Evolutionary conservation across 1,139 yeast genomes (phyloP).

Genomic region (Zhuliangozyma blackwelliae): DNA sequence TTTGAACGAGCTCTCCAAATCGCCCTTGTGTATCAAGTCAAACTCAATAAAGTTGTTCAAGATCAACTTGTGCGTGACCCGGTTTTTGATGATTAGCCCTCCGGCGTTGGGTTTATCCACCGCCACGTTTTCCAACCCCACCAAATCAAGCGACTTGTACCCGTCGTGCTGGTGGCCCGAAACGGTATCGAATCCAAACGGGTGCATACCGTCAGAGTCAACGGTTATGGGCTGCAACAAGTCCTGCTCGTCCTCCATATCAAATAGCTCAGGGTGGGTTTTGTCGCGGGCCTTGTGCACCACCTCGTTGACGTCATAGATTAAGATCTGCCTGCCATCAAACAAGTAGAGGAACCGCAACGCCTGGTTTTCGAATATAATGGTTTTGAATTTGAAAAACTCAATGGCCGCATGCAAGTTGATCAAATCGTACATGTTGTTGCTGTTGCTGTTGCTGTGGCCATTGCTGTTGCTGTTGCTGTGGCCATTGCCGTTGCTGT

Average conservation of each 20-base stretch:
- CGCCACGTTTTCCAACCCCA: conserved; percentile 31
- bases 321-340: conserved; percentile 25
- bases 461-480: background rate
- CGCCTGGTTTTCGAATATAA: conserved; percentile 15
- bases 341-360: conserved; percentile 23
- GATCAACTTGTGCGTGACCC: conserved; percentile 28
- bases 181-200: conserved; percentile 17
- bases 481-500: conserved; percentile 18
- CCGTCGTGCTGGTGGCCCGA: conserved; percentile 1
- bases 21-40: conserved; percentile 26
- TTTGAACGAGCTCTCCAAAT: conserved; percentile 14
- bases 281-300: conserved; percentile 22
- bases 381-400: conserved; percentile 24
- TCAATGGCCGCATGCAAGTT: conserved; percentile 29
- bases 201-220: conserved; percentile 26
- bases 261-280: conserved; percentile 18
- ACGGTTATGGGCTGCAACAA: conserved; percentile 24
- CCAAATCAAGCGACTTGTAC: conserved; percentile 20
- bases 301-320: conserved; percentile 29
- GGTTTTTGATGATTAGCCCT: conserved; percentile 21
- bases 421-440: conserved; percentile 35
- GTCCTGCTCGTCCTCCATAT: conserved; percentile 15
- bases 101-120: conserved; percentile 15
- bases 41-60: conserved; percentile 37
- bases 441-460: conserved; percentile 15